Percentiles rank a stretch among this genome's conserved stretches.
Evolutionary conservation across 148 eudicot species (phyloP).

Genomic region (Camellia granthamiana): DNA sequence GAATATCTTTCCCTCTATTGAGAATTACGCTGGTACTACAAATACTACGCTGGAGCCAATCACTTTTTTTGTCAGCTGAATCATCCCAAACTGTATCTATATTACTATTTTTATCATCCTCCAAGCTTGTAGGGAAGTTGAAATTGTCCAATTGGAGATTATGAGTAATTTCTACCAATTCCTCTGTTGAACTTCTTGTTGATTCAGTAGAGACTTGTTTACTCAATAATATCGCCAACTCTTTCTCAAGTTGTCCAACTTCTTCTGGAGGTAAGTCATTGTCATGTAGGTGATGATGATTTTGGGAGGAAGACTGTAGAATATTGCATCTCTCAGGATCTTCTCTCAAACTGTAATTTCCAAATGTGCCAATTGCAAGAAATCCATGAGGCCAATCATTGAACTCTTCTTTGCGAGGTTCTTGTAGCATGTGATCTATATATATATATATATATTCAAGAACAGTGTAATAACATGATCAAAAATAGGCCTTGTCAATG

Average conservation of each 20-base stretch:
- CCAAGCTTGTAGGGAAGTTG: conserved; percentile 2
- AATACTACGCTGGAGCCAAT: conserved; percentile 17
- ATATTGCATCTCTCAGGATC: conserved; percentile 21
- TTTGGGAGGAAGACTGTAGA: conserved; percentile 15
- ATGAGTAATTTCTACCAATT: conserved; percentile 15
- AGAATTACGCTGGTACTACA: conserved; percentile 7
- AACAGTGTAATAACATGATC: background rate
- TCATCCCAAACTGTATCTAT: background rate
- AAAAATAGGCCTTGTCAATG: background rate
- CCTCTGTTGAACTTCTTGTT: background rate
- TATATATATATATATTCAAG: background rate
- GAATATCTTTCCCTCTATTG: conserved; percentile 33
- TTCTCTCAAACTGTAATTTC: conserved; percentile 32
- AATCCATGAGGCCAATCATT: conserved; percentile 80
- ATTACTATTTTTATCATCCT: conserved; percentile 8
- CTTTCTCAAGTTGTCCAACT: conserved; percentile 38
- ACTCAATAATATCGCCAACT: conserved; percentile 29
- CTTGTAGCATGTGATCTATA: conserved; percentile 33
- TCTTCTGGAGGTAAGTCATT: conserved; percentile 37
- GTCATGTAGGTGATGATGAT: conserved; percentile 21
- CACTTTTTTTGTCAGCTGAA: background rate
- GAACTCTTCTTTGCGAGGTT: conserved; percentile 50
- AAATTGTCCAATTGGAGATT: conserved; percentile 16
- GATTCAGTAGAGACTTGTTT: conserved; percentile 15
- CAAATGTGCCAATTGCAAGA: conserved; percentile 78